These are phyloP conservation scores for Neurospora sp. DNA, from an alignment of 495 filamentous ascomycete species.

Conservation along the genomic window DNA sequence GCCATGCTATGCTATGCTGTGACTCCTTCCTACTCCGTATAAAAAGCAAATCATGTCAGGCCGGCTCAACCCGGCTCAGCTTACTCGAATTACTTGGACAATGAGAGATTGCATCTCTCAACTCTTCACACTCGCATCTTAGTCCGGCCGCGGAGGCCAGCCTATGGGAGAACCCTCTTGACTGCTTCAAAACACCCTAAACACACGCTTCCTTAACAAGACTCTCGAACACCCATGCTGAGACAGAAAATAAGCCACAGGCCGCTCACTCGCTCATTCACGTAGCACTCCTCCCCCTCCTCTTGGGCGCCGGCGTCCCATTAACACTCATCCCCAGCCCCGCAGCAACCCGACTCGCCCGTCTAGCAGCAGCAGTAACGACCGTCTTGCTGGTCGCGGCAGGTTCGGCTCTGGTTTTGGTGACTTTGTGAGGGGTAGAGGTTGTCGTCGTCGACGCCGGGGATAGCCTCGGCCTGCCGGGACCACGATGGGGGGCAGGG, in stretches of 20 bases:
- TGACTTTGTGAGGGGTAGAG: background rate
- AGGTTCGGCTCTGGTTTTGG: background rate
- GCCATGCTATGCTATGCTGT: background rate
- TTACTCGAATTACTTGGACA: background rate
- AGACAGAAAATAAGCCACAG: background rate
- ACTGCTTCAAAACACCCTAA: background rate
- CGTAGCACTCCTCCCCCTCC: slow-evolving; percentile 8
- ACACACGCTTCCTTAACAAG: background rate
- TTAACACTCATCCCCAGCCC: slow-evolving; percentile 26
- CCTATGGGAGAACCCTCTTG: background rate
- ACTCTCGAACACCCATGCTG: background rate
- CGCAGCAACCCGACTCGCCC: slow-evolving; percentile 11
- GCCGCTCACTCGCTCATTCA: background rate
- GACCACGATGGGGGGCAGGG: background rate
- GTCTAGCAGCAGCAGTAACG: slow-evolving; percentile 2
- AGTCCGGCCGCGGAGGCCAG: no score
- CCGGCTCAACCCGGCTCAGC: background rate
- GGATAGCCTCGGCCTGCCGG: background rate
- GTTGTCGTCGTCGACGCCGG: background rate
- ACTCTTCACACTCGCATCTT: background rate
- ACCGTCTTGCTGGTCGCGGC: background rate
- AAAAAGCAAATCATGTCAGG: background rate
- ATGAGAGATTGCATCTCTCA: background rate
- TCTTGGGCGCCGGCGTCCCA: slow-evolving; percentile 27
- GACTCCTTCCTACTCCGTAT: background rate